Evolutionary conservation across 306 rosid species (phyloP), one percentile per base, ranked within the genome.

Genomic region (Parietaria judaica): DNA sequence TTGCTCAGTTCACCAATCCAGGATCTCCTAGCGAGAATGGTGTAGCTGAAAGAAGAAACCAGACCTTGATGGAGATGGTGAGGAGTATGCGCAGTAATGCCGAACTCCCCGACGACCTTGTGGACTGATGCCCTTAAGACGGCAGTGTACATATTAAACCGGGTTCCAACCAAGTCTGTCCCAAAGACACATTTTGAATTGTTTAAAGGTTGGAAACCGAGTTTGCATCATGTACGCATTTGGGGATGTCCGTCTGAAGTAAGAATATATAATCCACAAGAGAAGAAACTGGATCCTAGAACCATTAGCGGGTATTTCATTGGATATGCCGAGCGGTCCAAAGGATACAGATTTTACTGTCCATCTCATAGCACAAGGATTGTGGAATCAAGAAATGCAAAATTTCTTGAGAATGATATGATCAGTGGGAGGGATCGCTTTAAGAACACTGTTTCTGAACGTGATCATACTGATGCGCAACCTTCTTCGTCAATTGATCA

Each of bases 351-450:
- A 48, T 48, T 48, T 8, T 37, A 57, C 8, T 47, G 17, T 48
- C 56, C 67, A 10, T 11, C 6, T 37, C 36, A 8, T 7, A 49
- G 0, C 17, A 63, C 67, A 3, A 49, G 69, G 35, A 64, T 64
- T 51, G 51, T 37, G 36, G 60, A 64, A 36, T 51, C 60, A 34
- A 52, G 34, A 13, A 64, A 52, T 14, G 69, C 69, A 0, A 64
- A 64, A 17, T 64, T 64, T 64, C 48, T 50, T 34, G 58, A 51
- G 46, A 51, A 51, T 51, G 49, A 49, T 13, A 6, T 34, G 15
- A 36, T 12, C 3, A 64, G 47, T 64, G 13, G n/a, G 47, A 50
- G 7, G 31, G 43, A 35, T 13, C 16, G 2, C 0, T 51, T 64
- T 14, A 8, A 14, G 8, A 13, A 46, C 50, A 7, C 50, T 8